A percentile compares a stretch with the other conserved stretches of the same genome.
Evolutionary conservation across 116 monocot species (phyloP).

Genomic region (Phalaenopsis hybrid): DNA sequence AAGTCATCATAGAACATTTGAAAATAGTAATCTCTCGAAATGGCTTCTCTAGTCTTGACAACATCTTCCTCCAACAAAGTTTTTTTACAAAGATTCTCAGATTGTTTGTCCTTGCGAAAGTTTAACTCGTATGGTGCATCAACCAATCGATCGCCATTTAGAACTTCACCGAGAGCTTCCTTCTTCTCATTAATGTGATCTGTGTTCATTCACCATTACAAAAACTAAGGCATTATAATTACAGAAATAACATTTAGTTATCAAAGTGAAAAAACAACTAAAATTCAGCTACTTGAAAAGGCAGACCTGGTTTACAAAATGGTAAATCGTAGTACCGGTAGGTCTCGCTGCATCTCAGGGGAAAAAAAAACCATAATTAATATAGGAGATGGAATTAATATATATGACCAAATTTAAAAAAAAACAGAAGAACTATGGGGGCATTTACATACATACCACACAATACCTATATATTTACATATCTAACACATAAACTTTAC

Average conservation of each 20-base stretch:
- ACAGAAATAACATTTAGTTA: background rate
- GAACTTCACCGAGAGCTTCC: slow-evolving; percentile 68
- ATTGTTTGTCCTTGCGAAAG: slow-evolving; percentile 46
- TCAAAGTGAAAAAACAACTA: background rate
- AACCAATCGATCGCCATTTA: slow-evolving; percentile 71
- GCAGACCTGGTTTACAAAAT: slow-evolving; percentile 65
- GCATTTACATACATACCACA: too few relatives aligned
- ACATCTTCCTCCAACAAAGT: slow-evolving; percentile 43
- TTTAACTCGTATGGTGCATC: slow-evolving; percentile 57
- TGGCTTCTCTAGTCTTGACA: slow-evolving; percentile 44
- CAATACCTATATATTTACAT: too few relatives aligned
- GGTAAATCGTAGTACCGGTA: slow-evolving; percentile 71
- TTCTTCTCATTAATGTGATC: slow-evolving; percentile 54
- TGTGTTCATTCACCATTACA: slow-evolving; percentile 12
- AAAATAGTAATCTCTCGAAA: slow-evolving; percentile 76
- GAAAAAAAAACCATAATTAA: background rate
- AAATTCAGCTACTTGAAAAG: background rate
- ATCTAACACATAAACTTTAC: too few relatives aligned
- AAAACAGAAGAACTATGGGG: too few relatives aligned
- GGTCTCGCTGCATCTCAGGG: slow-evolving; percentile 57
- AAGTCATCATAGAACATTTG: slow-evolving; percentile 82
- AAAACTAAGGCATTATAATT: background rate
- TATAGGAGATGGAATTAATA: background rate
- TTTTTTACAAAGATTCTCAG: slow-evolving; percentile 39
- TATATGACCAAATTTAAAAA: too few relatives aligned